Conservation (phyloP, 2,329 filamentous ascomycete genomes). For the Lecanoromycetidae sp. region DNA sequence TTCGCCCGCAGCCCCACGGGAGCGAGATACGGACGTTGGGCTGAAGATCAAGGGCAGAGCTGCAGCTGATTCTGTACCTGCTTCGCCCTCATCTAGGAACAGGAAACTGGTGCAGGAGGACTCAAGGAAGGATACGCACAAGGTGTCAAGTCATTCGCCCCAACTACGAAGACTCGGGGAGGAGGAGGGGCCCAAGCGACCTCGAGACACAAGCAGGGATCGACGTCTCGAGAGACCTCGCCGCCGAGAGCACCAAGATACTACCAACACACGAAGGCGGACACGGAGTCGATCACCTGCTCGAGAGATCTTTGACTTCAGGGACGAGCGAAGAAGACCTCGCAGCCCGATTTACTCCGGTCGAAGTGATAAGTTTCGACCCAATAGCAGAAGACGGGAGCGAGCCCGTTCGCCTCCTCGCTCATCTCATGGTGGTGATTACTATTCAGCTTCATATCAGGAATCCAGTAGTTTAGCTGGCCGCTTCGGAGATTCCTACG, state of each 20-base stretch:
- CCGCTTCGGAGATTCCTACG: constrained; percentile 19
- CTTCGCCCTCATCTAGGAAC: constrained; percentile 1
- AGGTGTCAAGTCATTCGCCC: constrained; percentile 9
- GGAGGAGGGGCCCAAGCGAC: constrained; percentile 9
- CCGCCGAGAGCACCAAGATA: constrained; percentile 16
- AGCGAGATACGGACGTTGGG: constrained; percentile 12
- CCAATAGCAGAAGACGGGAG: constrained; percentile 18
- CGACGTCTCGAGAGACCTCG: constrained; percentile 20
- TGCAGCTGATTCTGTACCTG: constrained; percentile 8
- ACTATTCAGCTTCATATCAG: constrained; percentile 9
- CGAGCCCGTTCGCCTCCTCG: constrained; percentile 23
- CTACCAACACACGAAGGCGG: constrained; percentile 29
- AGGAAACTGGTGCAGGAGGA: neutral
- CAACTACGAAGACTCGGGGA: constrained; percentile 8
- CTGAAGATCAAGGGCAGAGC: constrained; percentile 19
- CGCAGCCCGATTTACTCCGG: constrained; percentile 29
- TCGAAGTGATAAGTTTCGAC: constrained; percentile 22
- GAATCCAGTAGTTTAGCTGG: neutral
- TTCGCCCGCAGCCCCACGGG: constrained; percentile 22
- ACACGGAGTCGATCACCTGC: constrained; percentile 31
- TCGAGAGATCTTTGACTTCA: constrained; percentile 22
- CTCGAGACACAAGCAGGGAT: constrained; percentile 12
- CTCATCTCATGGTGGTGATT: constrained; percentile 25
- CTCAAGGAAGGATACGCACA: neutral
- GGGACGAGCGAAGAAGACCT: constrained; percentile 25